Conservation (phyloP, 163 green algal genomes). For the Botryococcus braunii region DNA sequence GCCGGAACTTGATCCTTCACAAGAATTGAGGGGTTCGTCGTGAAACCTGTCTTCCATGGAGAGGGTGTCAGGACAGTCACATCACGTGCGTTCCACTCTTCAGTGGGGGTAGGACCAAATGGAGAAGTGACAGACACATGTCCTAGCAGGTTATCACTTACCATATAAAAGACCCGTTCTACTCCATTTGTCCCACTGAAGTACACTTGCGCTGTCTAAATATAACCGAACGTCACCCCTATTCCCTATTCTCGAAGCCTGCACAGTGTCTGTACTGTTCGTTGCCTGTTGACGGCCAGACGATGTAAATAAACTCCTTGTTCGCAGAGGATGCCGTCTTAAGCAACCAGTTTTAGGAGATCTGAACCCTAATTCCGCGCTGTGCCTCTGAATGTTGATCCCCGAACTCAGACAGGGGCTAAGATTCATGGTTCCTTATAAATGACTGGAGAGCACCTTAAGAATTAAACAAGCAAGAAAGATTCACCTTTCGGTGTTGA, state of each 20-base stretch:
- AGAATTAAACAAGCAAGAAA: too few species aligned
- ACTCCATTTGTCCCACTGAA: conserved; percentile 30
- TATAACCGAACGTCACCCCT: conserved; percentile 36
- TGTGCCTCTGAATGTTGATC: too few species aligned
- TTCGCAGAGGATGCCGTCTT: too few species aligned
- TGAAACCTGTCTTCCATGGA: conserved; percentile 52
- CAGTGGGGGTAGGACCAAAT: too few species aligned
- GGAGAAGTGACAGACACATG: background rate
- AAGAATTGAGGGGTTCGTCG: conserved; percentile 76
- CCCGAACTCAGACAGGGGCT: too few species aligned
- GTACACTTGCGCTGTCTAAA: conserved; percentile 45
- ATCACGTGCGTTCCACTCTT: background rate
- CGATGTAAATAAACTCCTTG: background rate
- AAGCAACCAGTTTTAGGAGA: too few species aligned
- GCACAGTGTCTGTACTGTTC: background rate
- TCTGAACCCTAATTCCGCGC: too few species aligned
- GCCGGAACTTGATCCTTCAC: conserved; percentile 44
- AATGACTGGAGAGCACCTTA: too few species aligned
- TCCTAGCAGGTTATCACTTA: background rate
- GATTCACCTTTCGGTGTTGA: too few species aligned
- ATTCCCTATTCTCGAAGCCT: too few species aligned
- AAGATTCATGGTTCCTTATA: too few species aligned
- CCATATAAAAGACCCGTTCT: conserved; percentile 23
- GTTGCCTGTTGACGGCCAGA: background rate
- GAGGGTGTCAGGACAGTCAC: background rate